phyloP scores from a whole-genome alignment of 345 rosid genomes.

The Citrus trifoliata region DNA sequence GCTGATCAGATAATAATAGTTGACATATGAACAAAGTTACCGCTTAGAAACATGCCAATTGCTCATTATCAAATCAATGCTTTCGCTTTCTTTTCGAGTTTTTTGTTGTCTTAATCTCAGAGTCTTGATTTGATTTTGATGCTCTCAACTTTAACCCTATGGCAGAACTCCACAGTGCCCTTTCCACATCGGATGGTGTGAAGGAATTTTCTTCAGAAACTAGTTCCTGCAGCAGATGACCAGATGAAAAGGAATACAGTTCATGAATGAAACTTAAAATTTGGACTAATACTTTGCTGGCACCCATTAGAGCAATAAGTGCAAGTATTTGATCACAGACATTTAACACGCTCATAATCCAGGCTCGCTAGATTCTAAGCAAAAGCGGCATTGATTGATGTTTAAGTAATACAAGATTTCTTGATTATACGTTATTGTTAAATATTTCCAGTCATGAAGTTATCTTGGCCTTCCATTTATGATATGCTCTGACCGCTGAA shows the following conservation, averaged over 20 bases:
- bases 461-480: too few relatives aligned
- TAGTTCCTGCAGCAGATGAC: constrained; percentile 49
- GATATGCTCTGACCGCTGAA: background rate
- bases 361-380: background rate
- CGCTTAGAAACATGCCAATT: background rate
- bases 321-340: background rate
- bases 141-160: constrained; percentile 35
- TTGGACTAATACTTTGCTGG: background rate
- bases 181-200: constrained; percentile 79
- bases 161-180: constrained; percentile 79
- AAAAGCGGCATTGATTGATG: background rate
- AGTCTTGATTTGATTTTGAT: constrained; percentile 17
- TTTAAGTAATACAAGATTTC: background rate
- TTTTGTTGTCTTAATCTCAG: constrained; percentile 27
- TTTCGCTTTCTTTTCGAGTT: constrained; percentile 64
- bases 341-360: background rate
- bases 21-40: background rate
- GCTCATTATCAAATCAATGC: constrained; percentile 26
- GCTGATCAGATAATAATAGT: background rate
- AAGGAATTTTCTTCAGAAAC: constrained; percentile 46
- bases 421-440: too few relatives aligned
- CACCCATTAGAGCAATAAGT: background rate
- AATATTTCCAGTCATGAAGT: background rate
- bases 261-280: background rate
- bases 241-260: background rate